A percentile compares a stretch with the other conserved stretches of the same genome.
These are phyloP conservation scores for Penicillium sp. DNA, from an alignment of 2,329 filamentous ascomycete genomes.

Conservation along the genomic window DNA sequence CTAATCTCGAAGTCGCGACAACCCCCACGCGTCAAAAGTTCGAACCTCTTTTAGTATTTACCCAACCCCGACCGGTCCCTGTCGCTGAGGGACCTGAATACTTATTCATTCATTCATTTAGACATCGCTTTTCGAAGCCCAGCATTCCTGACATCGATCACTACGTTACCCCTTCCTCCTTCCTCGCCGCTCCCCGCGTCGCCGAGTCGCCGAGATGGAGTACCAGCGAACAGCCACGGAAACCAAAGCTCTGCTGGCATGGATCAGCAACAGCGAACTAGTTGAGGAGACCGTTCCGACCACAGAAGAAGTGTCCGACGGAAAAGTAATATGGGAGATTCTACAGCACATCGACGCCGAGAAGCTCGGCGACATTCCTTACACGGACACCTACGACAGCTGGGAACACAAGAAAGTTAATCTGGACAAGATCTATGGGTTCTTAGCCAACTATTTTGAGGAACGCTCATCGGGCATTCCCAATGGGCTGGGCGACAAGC, in stretches of 20 bases:
- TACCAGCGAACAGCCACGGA: constrained; percentile 52
- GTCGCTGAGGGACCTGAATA: constrained; percentile 10
- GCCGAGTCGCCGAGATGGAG: constrained; percentile 40
- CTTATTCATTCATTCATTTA: not conserved
- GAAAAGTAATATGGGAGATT: constrained; percentile 53
- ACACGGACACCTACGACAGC: constrained; percentile 49
- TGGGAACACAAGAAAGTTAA: constrained; percentile 57
- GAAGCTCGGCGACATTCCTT: constrained; percentile 54
- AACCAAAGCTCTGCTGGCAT: constrained; percentile 52
- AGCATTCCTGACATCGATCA: constrained; percentile 29
- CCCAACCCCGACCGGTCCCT: constrained; percentile 1
- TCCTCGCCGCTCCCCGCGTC: constrained; percentile 19
- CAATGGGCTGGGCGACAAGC: constrained; percentile 46
- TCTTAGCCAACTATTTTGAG: constrained; percentile 41
- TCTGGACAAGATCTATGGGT: constrained; percentile 54
- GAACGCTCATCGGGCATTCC: constrained; percentile 50
- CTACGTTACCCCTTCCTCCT: constrained; percentile 10
- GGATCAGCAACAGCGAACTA: constrained; percentile 52
- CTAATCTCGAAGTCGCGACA: constrained; percentile 14
- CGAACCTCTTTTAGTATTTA: not conserved
- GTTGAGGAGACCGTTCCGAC: constrained; percentile 46
- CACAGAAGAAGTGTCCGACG: constrained; percentile 50
- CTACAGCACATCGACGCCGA: constrained; percentile 55
- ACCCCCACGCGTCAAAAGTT: constrained; percentile 10
- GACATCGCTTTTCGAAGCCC: constrained; percentile 16